Evolutionary conservation across 805 yeast species (phyloP).

Genomic region (Suhomyces emberorum): DNA sequence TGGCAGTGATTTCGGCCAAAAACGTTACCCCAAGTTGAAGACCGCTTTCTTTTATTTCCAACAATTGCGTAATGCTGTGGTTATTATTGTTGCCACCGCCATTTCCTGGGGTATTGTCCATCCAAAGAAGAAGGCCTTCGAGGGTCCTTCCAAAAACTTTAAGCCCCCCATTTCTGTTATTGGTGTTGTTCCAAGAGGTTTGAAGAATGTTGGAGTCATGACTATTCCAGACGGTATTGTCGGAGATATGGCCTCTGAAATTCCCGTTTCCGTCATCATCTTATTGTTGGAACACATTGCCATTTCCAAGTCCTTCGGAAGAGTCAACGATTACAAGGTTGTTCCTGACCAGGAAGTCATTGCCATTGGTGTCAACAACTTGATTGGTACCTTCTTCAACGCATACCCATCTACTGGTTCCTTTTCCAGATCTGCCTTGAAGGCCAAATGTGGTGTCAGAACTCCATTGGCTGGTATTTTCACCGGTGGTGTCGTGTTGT

Average conservation of each 20-base stretch:
- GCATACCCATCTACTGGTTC: constrained; percentile 98
- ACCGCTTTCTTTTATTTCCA: constrained; percentile 64
- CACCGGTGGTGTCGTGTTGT: constrained; percentile 83
- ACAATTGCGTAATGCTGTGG: constrained; percentile 77
- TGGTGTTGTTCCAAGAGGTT: constrained; percentile 81
- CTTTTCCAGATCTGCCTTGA: constrained; percentile 89
- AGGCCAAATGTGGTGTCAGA: constrained; percentile 92
- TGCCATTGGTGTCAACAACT: constrained; percentile 89
- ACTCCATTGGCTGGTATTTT: constrained; percentile 91
- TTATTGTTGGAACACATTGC: constrained; percentile 89
- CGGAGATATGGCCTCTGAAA: constrained; percentile 61
- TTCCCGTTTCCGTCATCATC: constrained; percentile 83
- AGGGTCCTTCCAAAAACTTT: constrained; percentile 31
- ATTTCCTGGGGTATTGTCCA: constrained; percentile 76
- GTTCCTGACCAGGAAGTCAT: constrained; percentile 91
- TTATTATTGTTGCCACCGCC: constrained; percentile 77
- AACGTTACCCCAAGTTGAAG: constrained; percentile 57
- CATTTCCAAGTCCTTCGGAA: constrained; percentile 88
- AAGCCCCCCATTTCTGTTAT: constrained; percentile 55
- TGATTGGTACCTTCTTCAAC: constrained; percentile 86
- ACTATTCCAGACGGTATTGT: constrained; percentile 57
- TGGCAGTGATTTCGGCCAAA: constrained; percentile 56
- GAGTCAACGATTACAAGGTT: constrained; percentile 86
- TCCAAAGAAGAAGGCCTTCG: constrained; percentile 32
- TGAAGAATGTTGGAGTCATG: constrained; percentile 73